Evolutionary conservation across 192 early-diverging fungal genomes (phyloP).

Genomic region (Thamnidium elegans): DNA sequence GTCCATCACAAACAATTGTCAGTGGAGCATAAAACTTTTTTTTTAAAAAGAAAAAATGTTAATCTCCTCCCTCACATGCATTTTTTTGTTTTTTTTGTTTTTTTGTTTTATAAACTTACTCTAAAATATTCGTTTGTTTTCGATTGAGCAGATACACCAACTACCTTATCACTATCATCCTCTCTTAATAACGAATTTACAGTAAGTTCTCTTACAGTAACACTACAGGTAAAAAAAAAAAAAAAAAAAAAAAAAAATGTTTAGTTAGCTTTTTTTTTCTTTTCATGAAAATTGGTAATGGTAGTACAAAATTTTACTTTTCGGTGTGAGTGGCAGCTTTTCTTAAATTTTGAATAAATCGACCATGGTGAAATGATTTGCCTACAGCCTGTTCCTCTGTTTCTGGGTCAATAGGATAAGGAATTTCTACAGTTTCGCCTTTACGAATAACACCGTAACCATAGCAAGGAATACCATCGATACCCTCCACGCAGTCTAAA

Average conservation of each 20-base stretch:
- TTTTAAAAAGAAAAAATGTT: neutral
- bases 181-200: constrained; percentile 63
- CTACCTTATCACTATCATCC: constrained; percentile 40
- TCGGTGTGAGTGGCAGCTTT: constrained; percentile 52
- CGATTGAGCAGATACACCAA: constrained; percentile 48
- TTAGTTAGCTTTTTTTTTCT: too few species aligned
- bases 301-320: constrained; percentile 43
- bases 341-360: constrained; percentile 85
- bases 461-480: constrained; percentile 78
- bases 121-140: neutral
- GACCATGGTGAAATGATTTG: constrained; percentile 89
- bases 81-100: too few species aligned
- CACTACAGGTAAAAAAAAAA: constrained; percentile 42
- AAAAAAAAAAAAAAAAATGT: neutral
- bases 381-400: constrained; percentile 56
- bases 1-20: constrained; percentile 90
- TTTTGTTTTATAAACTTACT: neutral
- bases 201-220: constrained; percentile 76
- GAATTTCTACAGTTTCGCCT: constrained; percentile 60
- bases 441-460: constrained; percentile 78
- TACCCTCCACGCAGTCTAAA: constrained; percentile 72
- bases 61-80: neutral
- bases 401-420: constrained; percentile 60
- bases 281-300: neutral
- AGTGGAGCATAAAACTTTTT: constrained; percentile 65